Base-by-base conservation (phyloP, 495 filamentous ascomycete genomes). In the Bacidia gigantensis region DNA sequence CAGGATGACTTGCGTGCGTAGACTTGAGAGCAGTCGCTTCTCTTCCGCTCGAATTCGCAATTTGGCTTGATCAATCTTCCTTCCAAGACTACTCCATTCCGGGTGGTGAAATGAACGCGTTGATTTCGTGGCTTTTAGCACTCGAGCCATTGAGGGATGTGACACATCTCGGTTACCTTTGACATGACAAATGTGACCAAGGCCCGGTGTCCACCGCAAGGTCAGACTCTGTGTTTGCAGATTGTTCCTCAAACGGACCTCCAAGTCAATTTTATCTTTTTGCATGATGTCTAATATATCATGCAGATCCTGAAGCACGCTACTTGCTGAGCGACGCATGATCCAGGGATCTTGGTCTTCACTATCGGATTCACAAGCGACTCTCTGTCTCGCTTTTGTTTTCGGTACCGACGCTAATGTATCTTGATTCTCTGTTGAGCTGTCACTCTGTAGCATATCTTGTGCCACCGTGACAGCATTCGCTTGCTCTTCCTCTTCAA, bases 161-260 rank as follows among this genome's bases (percentile, higher is more conserved):
- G 69, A 72, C 26, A 77, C 70, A 56, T 93, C 81, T 65, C 83
- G 89, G 25, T 63, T 62, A 0, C 87, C 87, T 67, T 84, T 95
- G 55, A 96, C 77, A 58, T 96, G 89, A 65, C 85, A 92, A 54
- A 92, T 82, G 62, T 98, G 86, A 2, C 92, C 89, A 2, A 90
- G 71, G 1, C 79, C 79, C 0, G 92, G 81, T 5, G 83, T 84
- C 85, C 87, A 96, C 52, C 79, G 81, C 10, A 98, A 73, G 1
- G 84, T 84, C 11, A 96, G 67, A 45, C 73, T 74, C 9, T 76
- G 60, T 0, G 80, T 81, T 38, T 72, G 64, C 1, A 82, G 66
- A 21, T 70, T 62, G 12, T 71, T 65, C 53, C 80, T 76, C 11
- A 97, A 72, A 5, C 67, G 64, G 51, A 75, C 69, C 18, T 72